Conservation (phyloP, 345 rosid genomes). For the Rhizophora mangle region DNA sequence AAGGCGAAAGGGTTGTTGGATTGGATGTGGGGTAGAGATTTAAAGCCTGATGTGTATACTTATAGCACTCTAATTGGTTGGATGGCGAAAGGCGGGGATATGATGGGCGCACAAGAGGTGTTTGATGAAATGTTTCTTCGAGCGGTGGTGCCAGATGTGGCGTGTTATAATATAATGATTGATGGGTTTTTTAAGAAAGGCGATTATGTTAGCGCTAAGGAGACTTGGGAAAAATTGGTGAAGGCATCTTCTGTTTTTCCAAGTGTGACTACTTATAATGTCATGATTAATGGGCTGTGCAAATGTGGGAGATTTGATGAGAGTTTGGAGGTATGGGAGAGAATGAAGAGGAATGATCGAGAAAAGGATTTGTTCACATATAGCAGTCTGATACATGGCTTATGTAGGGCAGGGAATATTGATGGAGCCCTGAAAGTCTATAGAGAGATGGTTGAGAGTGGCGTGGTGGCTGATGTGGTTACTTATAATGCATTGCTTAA, state of each 20-base stretch:
- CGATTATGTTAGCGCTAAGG: slow-evolving; percentile 49
- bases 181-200: slow-evolving; percentile 60
- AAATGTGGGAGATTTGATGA: slow-evolving; percentile 66
- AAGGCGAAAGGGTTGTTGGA: slow-evolving; percentile 50
- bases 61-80: slow-evolving; percentile 57
- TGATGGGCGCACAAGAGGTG: slow-evolving; percentile 52
- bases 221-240: slow-evolving; percentile 66
- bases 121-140: slow-evolving; percentile 77
- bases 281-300: slow-evolving; percentile 79
- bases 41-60: slow-evolving; percentile 56
- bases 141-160: slow-evolving; percentile 52
- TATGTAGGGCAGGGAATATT: slow-evolving; percentile 58
- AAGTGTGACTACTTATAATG: slow-evolving; percentile 70
- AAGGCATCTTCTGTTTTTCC: slow-evolving; percentile 54
- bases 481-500: slow-evolving; percentile 72
- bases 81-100: slow-evolving; percentile 50
- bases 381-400: slow-evolving; percentile 63
- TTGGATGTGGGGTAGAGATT: slow-evolving; percentile 55
- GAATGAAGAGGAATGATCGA: slow-evolving; percentile 66
- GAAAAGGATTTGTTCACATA: slow-evolving; percentile 62
- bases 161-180: slow-evolving; percentile 70
- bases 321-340: slow-evolving; percentile 68
- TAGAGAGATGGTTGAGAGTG: slow-evolving; percentile 56
- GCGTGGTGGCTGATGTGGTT: slow-evolving; percentile 54
- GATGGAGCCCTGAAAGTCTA: slow-evolving; percentile 66